phyloP scores from a whole-genome alignment of 805 yeast species.

The Yamadazyma ubonensis region DNA sequence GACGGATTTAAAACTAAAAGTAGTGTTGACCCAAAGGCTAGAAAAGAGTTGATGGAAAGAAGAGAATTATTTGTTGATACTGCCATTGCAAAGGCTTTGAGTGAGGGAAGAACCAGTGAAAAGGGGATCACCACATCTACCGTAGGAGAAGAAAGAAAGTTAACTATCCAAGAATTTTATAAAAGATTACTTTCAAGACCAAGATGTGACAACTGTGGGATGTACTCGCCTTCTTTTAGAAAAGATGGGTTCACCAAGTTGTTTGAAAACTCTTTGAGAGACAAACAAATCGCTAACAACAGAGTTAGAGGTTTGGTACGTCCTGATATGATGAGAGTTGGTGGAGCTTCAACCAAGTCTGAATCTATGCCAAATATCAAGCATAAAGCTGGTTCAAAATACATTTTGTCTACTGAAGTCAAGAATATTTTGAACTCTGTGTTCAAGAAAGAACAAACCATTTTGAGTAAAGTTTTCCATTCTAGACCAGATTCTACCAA shows the following conservation, averaged over 20 bases:
- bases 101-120: slow-evolving; percentile 68
- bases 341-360: slow-evolving; percentile 13
- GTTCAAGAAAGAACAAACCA: slow-evolving; percentile 67
- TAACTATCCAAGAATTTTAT: slow-evolving; percentile 70
- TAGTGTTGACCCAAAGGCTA: slow-evolving; percentile 38
- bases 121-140: slow-evolving; percentile 79
- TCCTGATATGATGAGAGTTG: slow-evolving; percentile 56
- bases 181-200: slow-evolving; percentile 70
- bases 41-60: slow-evolving; percentile 50
- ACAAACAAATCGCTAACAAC: slow-evolving; percentile 78
- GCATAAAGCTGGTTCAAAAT: slow-evolving; percentile 73
- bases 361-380: slow-evolving; percentile 50
- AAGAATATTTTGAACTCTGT: slow-evolving; percentile 73
- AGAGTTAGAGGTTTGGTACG: slow-evolving; percentile 76
- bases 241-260: slow-evolving; percentile 93
- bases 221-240: slow-evolving; percentile 91
- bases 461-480: slow-evolving; percentile 75
- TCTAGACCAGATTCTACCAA: slow-evolving; percentile 63
- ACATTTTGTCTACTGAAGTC: slow-evolving; percentile 84
- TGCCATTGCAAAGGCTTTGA: slow-evolving; percentile 70
- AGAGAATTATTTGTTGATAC: slow-evolving; percentile 70
- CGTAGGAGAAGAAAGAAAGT: slow-evolving; percentile 83
- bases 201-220: slow-evolving; percentile 93
- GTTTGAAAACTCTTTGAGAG: slow-evolving; percentile 82
- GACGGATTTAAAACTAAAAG: slow-evolving; percentile 28